Conservation (phyloP, 2,329 filamentous ascomycete species). For the Pseudodiploospora longispora region DNA sequence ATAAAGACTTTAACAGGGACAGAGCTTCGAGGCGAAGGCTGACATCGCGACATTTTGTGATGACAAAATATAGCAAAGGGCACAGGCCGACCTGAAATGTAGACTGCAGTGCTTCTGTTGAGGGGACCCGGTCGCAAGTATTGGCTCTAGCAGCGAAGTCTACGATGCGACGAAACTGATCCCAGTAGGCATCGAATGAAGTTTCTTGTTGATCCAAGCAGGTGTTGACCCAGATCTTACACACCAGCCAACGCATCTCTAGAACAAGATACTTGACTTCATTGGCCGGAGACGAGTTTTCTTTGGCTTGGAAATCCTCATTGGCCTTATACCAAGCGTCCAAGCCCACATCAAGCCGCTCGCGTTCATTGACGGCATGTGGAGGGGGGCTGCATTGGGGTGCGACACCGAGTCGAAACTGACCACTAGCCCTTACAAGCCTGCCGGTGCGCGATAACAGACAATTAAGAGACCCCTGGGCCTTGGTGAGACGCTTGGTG, state of each 20-base stretch:
- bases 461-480: constrained; percentile 22
- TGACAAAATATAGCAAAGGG: constrained; percentile 29
- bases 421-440: constrained; percentile 21
- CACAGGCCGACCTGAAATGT: constrained; percentile 33
- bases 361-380: constrained; percentile 16
- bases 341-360: constrained; percentile 13
- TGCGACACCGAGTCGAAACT: constrained; percentile 15
- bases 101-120: constrained; percentile 19
- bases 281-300: neutral
- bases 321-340: constrained; percentile 23
- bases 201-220: constrained; percentile 23
- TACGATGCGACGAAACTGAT: constrained; percentile 23
- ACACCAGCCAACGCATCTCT: constrained; percentile 22
- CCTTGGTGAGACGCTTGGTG: constrained; percentile 14
- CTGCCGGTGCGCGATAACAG: constrained; percentile 19
- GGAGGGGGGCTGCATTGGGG: constrained; percentile 7
- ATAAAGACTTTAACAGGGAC: constrained; percentile 21
- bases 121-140: neutral
- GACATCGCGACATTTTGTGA: constrained; percentile 31
- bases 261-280: constrained; percentile 15
- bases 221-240: constrained; percentile 24
- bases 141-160: constrained; percentile 15
- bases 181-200: constrained; percentile 23
- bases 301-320: constrained; percentile 5
- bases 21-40: constrained; percentile 26